Evolutionary conservation across 2,329 filamentous ascomycete genomes (phyloP).

Genomic region (Sporothrix globosa): DNA sequence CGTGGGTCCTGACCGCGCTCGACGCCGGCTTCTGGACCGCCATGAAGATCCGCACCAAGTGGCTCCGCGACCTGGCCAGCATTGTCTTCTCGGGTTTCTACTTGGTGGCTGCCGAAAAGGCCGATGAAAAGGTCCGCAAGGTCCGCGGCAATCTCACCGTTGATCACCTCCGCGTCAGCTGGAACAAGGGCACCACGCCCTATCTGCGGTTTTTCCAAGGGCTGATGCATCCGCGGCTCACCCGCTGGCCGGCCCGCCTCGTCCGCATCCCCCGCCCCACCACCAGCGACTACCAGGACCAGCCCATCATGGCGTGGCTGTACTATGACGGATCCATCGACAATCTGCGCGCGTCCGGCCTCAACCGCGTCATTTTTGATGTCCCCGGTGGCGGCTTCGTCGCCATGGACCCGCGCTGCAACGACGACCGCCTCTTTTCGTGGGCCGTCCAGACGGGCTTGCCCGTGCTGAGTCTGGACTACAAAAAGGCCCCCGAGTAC

Average conservation of each 20-base stretch:
- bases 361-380: constrained; percentile 77
- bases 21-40: constrained; percentile 99
- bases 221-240: constrained; percentile 76
- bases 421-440: constrained; percentile 89
- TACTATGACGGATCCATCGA: constrained; percentile 86
- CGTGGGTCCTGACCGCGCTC: constrained; percentile 91
- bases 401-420: constrained; percentile 91
- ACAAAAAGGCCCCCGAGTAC: constrained; percentile 81
- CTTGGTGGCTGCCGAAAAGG: constrained; percentile 86
- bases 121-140: constrained; percentile 94
- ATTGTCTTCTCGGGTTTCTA: constrained; percentile 89
- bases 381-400: constrained; percentile 95
- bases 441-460: constrained; percentile 89
- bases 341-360: constrained; percentile 63
- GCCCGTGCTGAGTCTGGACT: constrained; percentile 90
- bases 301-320: constrained; percentile 79
- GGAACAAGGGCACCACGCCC: constrained; percentile 92
- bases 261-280: constrained; percentile 81
- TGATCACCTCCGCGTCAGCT: constrained; percentile 87
- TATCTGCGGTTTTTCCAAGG: constrained; percentile 75
- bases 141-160: constrained; percentile 84
- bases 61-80: constrained; percentile 79
- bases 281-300: constrained; percentile 77
- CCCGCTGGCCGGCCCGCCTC: constrained; percentile 76
- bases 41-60: constrained; percentile 82